Percentiles rank a stretch among this genome's conserved stretches.
phyloP scores from a whole-genome alignment of 805 yeast species.

The Saccharomycopsis fodiens region DNA sequence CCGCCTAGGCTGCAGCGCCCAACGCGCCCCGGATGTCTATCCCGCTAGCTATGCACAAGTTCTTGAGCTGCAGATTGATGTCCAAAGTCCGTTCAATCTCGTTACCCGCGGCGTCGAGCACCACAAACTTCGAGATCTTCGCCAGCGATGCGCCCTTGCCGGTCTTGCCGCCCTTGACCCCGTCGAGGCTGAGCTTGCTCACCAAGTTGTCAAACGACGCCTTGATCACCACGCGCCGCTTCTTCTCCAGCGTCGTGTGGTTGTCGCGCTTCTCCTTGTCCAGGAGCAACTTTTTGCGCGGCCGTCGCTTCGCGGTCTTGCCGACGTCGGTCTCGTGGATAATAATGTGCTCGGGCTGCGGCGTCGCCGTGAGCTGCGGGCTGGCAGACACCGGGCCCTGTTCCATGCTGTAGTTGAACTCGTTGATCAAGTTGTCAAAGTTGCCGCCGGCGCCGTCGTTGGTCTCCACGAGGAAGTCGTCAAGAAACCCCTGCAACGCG shows the following conservation, averaged over 20 bases:
- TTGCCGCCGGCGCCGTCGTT: conserved; percentile 8
- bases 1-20: too few species aligned
- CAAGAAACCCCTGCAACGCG: conserved; percentile 19
- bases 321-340: neutral
- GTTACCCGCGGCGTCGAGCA: conserved; percentile 24
- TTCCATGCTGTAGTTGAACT: conserved; percentile 1
- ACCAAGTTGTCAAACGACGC: conserved; percentile 31
- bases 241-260: conserved; percentile 34
- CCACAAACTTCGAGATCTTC: conserved; percentile 23
- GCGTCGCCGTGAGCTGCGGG: neutral
- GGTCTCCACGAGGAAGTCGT: conserved; percentile 17
- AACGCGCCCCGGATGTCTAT: neutral
- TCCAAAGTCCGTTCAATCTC: conserved; percentile 25
- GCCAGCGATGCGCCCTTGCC: conserved; percentile 11
- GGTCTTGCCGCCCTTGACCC: conserved; percentile 8
- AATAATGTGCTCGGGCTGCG: neutral
- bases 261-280: conserved; percentile 30
- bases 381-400: neutral
- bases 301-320: conserved; percentile 17
- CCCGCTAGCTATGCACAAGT: conserved; percentile 3
- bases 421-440: conserved; percentile 6
- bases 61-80: conserved; percentile 21
- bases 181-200: conserved; percentile 22
- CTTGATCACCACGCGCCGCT: conserved; percentile 31
- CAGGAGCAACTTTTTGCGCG: conserved; percentile 23